These are phyloP conservation scores for Mycena capillaripes DNA, from an alignment of 768 basidiomycete genomes.

Conservation along the genomic window DNA sequence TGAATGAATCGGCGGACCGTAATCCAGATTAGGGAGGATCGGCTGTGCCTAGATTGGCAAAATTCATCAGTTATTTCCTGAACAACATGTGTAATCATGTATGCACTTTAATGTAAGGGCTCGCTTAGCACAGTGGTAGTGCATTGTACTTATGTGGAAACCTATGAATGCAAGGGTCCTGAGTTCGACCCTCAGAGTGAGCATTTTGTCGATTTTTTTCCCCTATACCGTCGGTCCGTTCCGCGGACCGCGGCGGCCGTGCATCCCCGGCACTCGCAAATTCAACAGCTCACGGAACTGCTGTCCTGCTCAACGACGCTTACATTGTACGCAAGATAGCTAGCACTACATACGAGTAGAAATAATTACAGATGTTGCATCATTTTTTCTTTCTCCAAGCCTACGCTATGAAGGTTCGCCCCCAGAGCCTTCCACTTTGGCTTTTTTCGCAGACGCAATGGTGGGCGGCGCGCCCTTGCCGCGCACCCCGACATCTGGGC, in stretches of 20 bases:
- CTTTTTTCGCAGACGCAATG: constrained; percentile 60
- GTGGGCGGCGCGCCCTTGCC: constrained; percentile 72
- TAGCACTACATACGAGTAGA: constrained; percentile 10
- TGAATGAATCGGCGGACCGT: no score
- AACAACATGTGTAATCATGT: no score
- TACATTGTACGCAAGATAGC: constrained; percentile 16
- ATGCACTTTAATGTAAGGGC: neutral
- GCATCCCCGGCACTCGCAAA: no score
- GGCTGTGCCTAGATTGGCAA: no score
- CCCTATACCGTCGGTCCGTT: no score
- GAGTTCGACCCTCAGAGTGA: constrained; percentile 40
- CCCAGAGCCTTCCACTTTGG: constrained; percentile 52
- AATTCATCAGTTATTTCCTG: no score
- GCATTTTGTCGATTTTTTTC: no score
- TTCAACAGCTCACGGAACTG: no score
- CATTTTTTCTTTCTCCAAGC: neutral
- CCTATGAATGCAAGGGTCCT: constrained; percentile 38
- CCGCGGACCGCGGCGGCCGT: no score
- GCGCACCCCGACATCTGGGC: constrained; percentile 74
- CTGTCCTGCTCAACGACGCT: no score
- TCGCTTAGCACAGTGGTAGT: constrained; percentile 42
- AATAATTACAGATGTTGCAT: constrained; percentile 20
- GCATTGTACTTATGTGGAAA: constrained; percentile 40
- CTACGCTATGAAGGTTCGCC: constrained; percentile 31
- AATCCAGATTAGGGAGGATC: no score